Conservation (phyloP, 176 grass and related monocot species). For the Ananas comosus region DNA sequence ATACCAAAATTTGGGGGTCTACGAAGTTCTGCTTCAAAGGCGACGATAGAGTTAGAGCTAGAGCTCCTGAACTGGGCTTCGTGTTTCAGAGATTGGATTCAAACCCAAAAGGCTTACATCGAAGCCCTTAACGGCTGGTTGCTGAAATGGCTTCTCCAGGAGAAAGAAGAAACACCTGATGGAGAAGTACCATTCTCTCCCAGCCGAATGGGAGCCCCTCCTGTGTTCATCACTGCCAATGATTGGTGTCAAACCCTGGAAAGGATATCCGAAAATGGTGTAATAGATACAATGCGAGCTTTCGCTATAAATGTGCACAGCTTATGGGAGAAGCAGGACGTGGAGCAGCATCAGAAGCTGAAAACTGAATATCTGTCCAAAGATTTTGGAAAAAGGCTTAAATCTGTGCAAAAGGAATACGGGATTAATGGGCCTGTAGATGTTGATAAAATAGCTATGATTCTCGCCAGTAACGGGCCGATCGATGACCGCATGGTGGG, state of each 20-base stretch:
- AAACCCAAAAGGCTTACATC: constrained; percentile 59
- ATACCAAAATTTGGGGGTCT: constrained; percentile 42
- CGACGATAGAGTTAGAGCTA: constrained; percentile 53
- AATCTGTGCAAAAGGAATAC: constrained; percentile 35
- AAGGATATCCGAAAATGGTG: constrained; percentile 45
- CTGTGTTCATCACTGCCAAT: constrained; percentile 63
- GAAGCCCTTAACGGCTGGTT: constrained; percentile 70
- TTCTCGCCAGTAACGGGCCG: constrained; percentile 1
- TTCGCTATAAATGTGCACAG: constrained; percentile 56
- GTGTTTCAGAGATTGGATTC: constrained; percentile 76
- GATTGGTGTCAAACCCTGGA: constrained; percentile 59
- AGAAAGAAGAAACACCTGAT: constrained; percentile 61
- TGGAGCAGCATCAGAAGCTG: constrained; percentile 54
- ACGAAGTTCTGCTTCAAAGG: constrained; percentile 36
- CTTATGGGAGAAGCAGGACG: constrained; percentile 51
- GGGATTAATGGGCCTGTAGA: constrained; percentile 17
- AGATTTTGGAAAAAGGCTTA: constrained; percentile 52
- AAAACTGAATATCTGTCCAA: constrained; percentile 57
- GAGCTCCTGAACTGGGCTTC: constrained; percentile 84
- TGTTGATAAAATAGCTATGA: neutral
- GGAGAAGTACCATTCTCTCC: constrained; percentile 53
- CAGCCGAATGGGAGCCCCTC: constrained; percentile 52
- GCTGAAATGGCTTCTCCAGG: constrained; percentile 76
- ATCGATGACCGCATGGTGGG: constrained; percentile 45
- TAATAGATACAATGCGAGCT: constrained; percentile 45